These are phyloP conservation scores for Suillus tomentosus DNA, from an alignment of 768 basidiomycete species.

Conservation along the genomic window DNA sequence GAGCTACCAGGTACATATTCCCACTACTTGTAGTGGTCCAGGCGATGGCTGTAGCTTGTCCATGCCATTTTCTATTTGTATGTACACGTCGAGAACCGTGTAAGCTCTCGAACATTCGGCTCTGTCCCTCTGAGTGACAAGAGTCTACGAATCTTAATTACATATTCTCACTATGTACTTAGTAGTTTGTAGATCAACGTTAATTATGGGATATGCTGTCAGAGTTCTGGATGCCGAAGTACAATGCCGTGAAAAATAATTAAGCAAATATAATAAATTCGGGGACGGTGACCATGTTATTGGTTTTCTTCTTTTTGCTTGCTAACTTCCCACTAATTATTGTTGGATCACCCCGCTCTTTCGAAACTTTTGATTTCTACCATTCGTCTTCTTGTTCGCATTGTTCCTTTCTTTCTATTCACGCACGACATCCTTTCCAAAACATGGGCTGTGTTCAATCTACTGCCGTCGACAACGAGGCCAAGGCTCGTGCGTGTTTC, in stretches of 20 bases:
- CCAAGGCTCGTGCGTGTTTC: slow-evolving; percentile 71
- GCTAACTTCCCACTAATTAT: slow-evolving; percentile 28
- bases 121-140: not conserved
- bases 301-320: slow-evolving; percentile 20
- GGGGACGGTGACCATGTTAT: slow-evolving; percentile 13
- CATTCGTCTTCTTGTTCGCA: slow-evolving; percentile 14
- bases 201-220: not conserved
- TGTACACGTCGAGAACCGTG: not conserved
- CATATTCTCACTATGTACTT: not conserved
- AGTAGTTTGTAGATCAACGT: not conserved
- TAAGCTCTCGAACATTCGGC: not conserved
- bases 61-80: not conserved
- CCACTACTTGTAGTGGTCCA: not conserved
- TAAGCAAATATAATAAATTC: slow-evolving; percentile 18
- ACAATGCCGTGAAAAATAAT: slow-evolving; percentile 13
- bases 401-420: slow-evolving; percentile 14
- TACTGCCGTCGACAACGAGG: slow-evolving; percentile 72
- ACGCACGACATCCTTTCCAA: not conserved
- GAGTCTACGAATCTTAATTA: not conserved
- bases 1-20: slow-evolving; percentile 6
- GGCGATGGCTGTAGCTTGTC: not conserved
- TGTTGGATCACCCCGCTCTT: slow-evolving; percentile 26
- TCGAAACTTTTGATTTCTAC: slow-evolving; percentile 15
- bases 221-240: slow-evolving; percentile 21
- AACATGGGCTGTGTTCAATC: slow-evolving; percentile 78